Percentiles rank a stretch among this genome's conserved stretches.
phyloP scores from a whole-genome alignment of 1,284 basidiomycete species.

The Cerioporus squamosus region DNA sequence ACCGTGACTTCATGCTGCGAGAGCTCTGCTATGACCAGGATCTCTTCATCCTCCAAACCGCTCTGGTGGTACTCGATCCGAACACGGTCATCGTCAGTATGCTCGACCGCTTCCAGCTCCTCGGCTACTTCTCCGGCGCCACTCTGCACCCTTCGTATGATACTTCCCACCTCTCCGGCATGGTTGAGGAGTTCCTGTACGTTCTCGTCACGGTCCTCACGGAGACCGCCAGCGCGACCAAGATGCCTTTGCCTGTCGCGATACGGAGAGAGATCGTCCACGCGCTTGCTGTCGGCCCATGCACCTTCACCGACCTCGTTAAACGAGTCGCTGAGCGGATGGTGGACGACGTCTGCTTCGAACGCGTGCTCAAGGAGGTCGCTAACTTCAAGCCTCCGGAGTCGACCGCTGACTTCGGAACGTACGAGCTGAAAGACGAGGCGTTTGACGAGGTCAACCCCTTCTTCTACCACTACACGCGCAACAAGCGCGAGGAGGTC shows the following conservation, averaged over 20 bases:
- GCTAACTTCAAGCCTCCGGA: conserved; percentile 87
- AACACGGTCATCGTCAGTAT: conserved; percentile 84
- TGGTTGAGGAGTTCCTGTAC: conserved; percentile 93
- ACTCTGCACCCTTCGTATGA: conserved; percentile 68
- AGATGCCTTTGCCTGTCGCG: conserved; percentile 67
- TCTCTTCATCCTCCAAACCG: conserved; percentile 89
- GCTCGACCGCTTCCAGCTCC: conserved; percentile 88
- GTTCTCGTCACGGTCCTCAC: conserved; percentile 88
- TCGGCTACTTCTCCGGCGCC: conserved; percentile 78
- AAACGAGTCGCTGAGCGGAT: conserved; percentile 92
- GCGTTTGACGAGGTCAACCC: conserved; percentile 90
- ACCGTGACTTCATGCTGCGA: conserved; percentile 94
- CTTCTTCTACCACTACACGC: conserved; percentile 95
- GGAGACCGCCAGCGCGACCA: conserved; percentile 80
- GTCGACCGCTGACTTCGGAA: conserved; percentile 77
- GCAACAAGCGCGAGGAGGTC: conserved; percentile 96
- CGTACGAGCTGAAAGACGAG: conserved; percentile 89
- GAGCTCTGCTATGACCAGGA: conserved; percentile 98
- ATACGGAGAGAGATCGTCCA: conserved; percentile 91
- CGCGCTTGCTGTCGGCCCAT: conserved; percentile 86
- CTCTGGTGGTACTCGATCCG: conserved; percentile 81
- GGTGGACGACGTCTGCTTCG: conserved; percentile 86
- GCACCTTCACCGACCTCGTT: conserved; percentile 90
- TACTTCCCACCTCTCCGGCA: conserved; percentile 71
- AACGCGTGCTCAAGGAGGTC: conserved; percentile 80